Conservation (phyloP, 2,329 filamentous ascomycete genomes). For the Fusarium succisae region DNA sequence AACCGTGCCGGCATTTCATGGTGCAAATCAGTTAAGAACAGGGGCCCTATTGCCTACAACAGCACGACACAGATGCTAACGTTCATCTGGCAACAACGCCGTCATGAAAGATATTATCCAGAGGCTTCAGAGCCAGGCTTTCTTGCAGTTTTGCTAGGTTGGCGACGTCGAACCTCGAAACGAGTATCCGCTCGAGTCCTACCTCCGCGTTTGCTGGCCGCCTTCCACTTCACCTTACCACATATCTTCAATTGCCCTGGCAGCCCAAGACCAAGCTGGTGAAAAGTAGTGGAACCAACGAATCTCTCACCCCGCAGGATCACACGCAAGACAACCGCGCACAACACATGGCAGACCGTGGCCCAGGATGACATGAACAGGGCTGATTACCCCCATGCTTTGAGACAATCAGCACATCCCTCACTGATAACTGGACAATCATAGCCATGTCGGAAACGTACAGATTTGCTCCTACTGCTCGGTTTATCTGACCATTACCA, state of each 20-base stretch:
- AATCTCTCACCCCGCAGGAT: constrained; percentile 31
- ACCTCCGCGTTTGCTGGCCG: constrained; percentile 22
- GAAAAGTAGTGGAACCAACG: constrained; percentile 30
- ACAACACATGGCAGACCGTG: constrained; percentile 25
- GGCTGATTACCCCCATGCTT: constrained; percentile 19
- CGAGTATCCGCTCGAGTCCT: constrained; percentile 9
- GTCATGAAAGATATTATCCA: constrained; percentile 7
- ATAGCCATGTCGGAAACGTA: constrained; percentile 11
- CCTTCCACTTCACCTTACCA: constrained; percentile 8
- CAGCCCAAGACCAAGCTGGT: constrained; percentile 5
- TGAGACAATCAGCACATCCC: background rate
- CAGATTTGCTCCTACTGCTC: constrained; percentile 8
- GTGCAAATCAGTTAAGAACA: constrained; percentile 27
- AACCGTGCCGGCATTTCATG: constrained; percentile 13
- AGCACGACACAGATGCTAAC: constrained; percentile 12
- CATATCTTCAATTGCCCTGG: constrained; percentile 22
- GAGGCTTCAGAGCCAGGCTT: background rate
- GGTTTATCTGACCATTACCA: constrained; percentile 24
- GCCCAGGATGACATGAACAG: constrained; percentile 20
- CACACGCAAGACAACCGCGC: constrained; percentile 24
- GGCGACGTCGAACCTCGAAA: constrained; percentile 22
- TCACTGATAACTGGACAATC: constrained; percentile 14
- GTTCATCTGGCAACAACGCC: constrained; percentile 26
- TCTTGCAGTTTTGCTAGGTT: constrained; percentile 10
- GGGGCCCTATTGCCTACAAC: constrained; percentile 7